A percentile compares a stretch with the other conserved stretches of the same genome.
Conservation (phyloP, 306 rosid species). For the Sphenostylis stenocarpa region DNA sequence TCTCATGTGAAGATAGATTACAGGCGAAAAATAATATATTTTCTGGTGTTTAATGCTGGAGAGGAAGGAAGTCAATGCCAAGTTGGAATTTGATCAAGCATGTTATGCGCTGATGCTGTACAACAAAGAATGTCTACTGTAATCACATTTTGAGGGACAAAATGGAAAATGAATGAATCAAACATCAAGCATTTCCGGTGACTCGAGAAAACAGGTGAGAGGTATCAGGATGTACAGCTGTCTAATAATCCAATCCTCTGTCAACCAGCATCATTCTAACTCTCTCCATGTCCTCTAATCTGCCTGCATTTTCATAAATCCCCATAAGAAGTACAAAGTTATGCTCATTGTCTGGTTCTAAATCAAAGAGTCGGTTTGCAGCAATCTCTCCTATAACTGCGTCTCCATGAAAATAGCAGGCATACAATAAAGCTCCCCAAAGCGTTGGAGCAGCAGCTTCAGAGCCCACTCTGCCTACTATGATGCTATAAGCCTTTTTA, state of each 20-base stretch:
- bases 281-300: slow-evolving; percentile 61
- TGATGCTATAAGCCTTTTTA: slow-evolving; percentile 61
- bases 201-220: not conserved
- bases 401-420: slow-evolving; percentile 66
- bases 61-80: slow-evolving; percentile 26
- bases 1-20: not conserved
- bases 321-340: slow-evolving; percentile 78
- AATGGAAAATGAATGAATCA: not conserved
- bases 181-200: not conserved
- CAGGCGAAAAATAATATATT: not conserved
- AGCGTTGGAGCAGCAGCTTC: slow-evolving; percentile 83
- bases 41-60: not conserved
- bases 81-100: slow-evolving; percentile 20
- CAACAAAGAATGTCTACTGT: not conserved
- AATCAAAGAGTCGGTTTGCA: slow-evolving; percentile 73
- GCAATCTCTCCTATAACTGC: slow-evolving; percentile 72
- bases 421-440: slow-evolving; percentile 88
- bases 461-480: slow-evolving; percentile 49
- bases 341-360: slow-evolving; percentile 83
- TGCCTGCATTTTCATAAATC: slow-evolving; percentile 63
- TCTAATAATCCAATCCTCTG: slow-evolving; percentile 66
- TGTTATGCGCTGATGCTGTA: slow-evolving; percentile 1
- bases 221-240: not conserved
- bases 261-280: slow-evolving; percentile 65
- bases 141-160: slow-evolving; percentile 8